Conservation (phyloP, 139 green algal species). For the Coelastrella sp. region DNA sequence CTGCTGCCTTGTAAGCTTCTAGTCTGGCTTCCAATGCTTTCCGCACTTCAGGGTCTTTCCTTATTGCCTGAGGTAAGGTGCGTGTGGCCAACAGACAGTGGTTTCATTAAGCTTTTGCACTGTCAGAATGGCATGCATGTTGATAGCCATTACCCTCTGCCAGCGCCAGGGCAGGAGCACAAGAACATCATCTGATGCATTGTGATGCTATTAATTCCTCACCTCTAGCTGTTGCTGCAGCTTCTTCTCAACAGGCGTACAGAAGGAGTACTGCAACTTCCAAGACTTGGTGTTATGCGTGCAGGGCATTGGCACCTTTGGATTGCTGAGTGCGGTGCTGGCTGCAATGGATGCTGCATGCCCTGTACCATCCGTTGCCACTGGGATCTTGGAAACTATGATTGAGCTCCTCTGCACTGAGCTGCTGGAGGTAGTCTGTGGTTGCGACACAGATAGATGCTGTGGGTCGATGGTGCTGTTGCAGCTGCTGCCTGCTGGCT, state of each 20-base stretch:
- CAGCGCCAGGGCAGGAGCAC: neutral
- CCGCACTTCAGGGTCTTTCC: neutral
- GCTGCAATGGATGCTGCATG: no score
- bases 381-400: neutral
- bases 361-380: no score
- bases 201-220: neutral
- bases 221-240: slow-evolving; percentile 36
- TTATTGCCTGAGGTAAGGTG: slow-evolving; percentile 13
- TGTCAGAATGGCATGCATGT: no score
- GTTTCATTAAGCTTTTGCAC: no score
- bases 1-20: neutral
- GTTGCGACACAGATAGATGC: neutral
- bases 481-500: neutral
- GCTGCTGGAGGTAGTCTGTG: neutral
- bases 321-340: no score
- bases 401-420: neutral
- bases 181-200: neutral
- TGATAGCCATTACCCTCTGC: no score
- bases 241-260: slow-evolving; percentile 20
- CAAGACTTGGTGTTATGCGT: neutral
- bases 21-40: neutral
- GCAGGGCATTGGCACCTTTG: neutral
- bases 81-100: no score
- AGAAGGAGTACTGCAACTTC: slow-evolving; percentile 12
- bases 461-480: neutral